Evolutionary conservation across 176 grass and related monocot genomes (phyloP).

Genomic region (Luzula sylvatica): DNA sequence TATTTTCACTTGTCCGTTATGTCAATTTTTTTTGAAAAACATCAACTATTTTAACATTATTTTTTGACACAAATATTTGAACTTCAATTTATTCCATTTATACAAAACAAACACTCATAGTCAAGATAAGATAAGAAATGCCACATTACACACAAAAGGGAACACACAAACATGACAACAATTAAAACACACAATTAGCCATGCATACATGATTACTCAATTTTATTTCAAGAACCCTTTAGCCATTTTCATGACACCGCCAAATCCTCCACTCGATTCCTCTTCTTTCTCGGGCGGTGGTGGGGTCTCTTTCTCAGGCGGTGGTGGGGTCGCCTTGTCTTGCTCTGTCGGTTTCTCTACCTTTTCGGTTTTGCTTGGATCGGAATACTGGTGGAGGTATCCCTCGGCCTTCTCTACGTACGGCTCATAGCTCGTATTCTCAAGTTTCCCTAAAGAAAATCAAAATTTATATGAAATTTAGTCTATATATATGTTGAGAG

Average conservation of each 20-base stretch:
- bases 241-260: constrained; percentile 25
- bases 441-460: constrained; percentile 21
- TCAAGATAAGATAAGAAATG: not conserved
- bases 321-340: not conserved
- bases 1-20: too few relatives aligned
- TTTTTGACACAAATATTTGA: too few relatives aligned
- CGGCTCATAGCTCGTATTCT: constrained; percentile 11
- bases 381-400: constrained; percentile 22
- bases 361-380: constrained; percentile 1
- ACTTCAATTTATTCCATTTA: too few relatives aligned
- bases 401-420: constrained; percentile 26
- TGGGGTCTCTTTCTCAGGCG: not conserved
- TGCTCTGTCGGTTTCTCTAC: not conserved
- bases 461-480: too few relatives aligned
- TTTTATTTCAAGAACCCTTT: constrained; percentile 25
- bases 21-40: too few relatives aligned
- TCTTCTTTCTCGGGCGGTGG: constrained; percentile 11
- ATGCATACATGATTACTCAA: constrained; percentile 8
- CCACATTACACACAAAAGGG: not conserved
- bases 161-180: not conserved
- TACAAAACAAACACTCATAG: not conserved
- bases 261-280: constrained; percentile 15
- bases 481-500: too few relatives aligned
- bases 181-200: constrained; percentile 3
- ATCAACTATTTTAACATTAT: too few relatives aligned